phyloP scores from a whole-genome alignment of 257 asterid species.

The Haberlea rhodopensis region DNA sequence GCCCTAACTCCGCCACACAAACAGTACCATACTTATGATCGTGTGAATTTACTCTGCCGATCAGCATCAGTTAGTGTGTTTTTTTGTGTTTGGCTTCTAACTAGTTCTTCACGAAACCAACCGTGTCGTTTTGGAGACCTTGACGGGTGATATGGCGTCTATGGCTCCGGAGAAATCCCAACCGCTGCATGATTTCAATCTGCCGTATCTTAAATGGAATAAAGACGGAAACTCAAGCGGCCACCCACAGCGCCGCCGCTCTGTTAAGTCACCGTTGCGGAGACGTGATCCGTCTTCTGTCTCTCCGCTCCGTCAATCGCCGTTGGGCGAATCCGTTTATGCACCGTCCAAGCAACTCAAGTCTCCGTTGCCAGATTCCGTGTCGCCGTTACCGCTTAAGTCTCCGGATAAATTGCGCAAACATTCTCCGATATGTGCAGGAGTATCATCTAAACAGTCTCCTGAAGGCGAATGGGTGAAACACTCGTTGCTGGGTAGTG shows the following conservation, averaged over 20 bases:
- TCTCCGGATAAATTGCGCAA: conserved; percentile 36
- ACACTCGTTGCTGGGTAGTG: background rate
- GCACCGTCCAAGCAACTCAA: conserved; percentile 25
- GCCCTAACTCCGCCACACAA: background rate
- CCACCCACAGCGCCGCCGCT: conserved; percentile 50
- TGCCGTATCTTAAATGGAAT: conserved; percentile 61
- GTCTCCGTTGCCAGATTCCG: conserved; percentile 25
- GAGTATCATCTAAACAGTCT: conserved; percentile 25
- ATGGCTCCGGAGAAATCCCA: conserved; percentile 63
- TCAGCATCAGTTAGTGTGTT: background rate
- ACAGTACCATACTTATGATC: background rate
- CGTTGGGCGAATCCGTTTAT: conserved; percentile 37
- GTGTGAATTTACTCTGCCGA: background rate
- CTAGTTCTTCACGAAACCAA: background rate
- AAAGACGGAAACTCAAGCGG: conserved; percentile 46
- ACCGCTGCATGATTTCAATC: conserved; percentile 62
- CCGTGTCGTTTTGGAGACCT: conserved; percentile 3
- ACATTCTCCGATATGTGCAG: conserved; percentile 27
- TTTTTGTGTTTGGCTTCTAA: background rate
- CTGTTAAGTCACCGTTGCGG: conserved; percentile 47
- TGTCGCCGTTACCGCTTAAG: conserved; percentile 20
- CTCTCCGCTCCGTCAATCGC: conserved; percentile 52
- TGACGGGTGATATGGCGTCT: conserved; percentile 29
- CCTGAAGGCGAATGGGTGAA: conserved; percentile 14
- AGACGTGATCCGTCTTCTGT: conserved; percentile 33